phyloP scores from a whole-genome alignment of 2,329 filamentous ascomycete genomes.

The Paraphoma sp. region DNA sequence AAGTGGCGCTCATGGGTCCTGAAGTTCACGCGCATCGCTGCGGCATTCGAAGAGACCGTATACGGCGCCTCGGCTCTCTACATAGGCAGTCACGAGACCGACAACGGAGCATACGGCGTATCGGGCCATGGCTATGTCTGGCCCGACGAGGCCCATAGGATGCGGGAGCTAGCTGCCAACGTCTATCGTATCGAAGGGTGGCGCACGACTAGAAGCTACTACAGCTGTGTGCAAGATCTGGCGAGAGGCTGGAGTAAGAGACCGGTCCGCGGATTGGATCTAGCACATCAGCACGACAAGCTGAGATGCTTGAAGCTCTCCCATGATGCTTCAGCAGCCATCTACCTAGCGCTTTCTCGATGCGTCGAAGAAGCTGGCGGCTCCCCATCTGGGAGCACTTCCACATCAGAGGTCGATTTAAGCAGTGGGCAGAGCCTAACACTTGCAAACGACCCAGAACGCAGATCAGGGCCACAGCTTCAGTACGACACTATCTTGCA shows the following conservation, averaged over 20 bases:
- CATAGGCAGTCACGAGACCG: conserved; percentile 75
- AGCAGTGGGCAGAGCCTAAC: conserved; percentile 28
- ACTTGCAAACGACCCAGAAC: conserved; percentile 32
- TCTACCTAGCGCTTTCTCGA: conserved; percentile 81
- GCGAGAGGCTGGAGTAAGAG: conserved; percentile 49
- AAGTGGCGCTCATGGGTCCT: conserved; percentile 96
- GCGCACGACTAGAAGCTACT: conserved; percentile 94
- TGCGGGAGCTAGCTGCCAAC: conserved; percentile 87
- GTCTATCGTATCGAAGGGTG: conserved; percentile 94
- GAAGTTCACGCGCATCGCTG: conserved; percentile 89
- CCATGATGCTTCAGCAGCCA: conserved; percentile 76
- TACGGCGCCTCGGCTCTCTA: conserved; percentile 92
- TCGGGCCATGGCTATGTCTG: conserved; percentile 94
- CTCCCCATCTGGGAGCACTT: conserved; percentile 11
- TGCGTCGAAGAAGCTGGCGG: conserved; percentile 64
- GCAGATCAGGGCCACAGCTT: conserved; percentile 30
- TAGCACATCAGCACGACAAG: conserved; percentile 92
- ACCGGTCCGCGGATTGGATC: conserved; percentile 80
- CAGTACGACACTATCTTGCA: conserved; percentile 57
- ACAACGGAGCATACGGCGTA: conserved; percentile 58
- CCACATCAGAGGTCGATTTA: conserved; percentile 27
- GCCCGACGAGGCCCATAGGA: conserved; percentile 80
- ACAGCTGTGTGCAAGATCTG: conserved; percentile 80
- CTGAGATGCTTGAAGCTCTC: conserved; percentile 81
- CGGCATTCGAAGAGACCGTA: conserved; percentile 93